Conservation (phyloP, 129 eudicot genomes). For the Chrysanthemum makinoi region DNA sequence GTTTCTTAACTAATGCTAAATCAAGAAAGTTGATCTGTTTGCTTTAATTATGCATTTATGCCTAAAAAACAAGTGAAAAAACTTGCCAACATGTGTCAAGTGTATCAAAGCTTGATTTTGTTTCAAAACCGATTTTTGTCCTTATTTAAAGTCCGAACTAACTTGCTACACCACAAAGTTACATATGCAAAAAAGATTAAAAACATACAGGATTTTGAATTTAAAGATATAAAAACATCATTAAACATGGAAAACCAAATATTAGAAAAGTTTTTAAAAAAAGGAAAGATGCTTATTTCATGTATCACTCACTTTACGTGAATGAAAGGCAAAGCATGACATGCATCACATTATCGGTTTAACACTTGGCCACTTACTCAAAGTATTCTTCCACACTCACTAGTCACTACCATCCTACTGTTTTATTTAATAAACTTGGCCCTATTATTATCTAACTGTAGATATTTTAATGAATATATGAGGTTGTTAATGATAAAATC, state of each 20-base stretch:
- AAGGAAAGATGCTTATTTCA: constrained; percentile 37
- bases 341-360: constrained; percentile 30
- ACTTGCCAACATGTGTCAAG: no score
- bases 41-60: constrained; percentile 8
- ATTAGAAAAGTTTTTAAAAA: neutral
- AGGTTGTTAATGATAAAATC: no score
- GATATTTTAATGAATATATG: no score
- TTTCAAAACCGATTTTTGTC: constrained; percentile 16
- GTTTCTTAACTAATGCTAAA: constrained; percentile 28
- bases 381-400: constrained; percentile 49
- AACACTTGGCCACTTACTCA: constrained; percentile 52
- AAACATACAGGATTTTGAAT: neutral
- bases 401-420: constrained; percentile 34
- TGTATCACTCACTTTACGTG: constrained; percentile 57
- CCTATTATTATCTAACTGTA: no score
- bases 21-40: constrained; percentile 16
- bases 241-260: neutral
- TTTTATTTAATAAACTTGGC: neutral
- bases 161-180: neutral
- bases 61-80: no score
- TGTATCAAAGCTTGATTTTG: constrained; percentile 18
- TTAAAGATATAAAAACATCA: neutral
- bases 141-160: neutral
- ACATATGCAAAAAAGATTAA: neutral
- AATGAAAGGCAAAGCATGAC: constrained; percentile 59